Evolutionary conservation across 257 asterid genomes (phyloP).

Genomic region (Scutellaria barbata): DNA sequence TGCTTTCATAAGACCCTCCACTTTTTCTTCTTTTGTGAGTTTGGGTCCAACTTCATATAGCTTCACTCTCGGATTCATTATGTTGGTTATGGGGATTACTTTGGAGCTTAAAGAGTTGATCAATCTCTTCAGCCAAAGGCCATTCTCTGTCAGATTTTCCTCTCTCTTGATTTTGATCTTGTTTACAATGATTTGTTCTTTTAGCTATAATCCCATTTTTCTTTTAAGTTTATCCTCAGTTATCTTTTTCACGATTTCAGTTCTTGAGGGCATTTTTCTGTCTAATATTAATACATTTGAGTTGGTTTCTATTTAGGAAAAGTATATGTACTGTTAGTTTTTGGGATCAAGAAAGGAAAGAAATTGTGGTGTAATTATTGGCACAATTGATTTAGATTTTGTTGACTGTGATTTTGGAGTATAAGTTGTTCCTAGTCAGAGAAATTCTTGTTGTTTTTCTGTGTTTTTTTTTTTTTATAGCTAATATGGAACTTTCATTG

Average conservation of each 20-base stretch:
- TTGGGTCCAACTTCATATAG: constrained; percentile 73
- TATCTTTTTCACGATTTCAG: too few species aligned
- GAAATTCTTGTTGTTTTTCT: not conserved
- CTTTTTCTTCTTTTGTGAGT: constrained; percentile 79
- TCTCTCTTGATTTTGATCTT: not conserved
- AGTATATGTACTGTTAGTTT: not conserved
- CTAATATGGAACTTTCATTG: not conserved
- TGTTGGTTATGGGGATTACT: constrained; percentile 90
- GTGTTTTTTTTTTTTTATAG: not conserved
- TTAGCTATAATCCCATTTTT: too few species aligned
- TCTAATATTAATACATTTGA: too few species aligned
- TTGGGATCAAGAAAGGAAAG: not conserved
- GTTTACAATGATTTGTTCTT: too few species aligned
- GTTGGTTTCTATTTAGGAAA: not conserved
- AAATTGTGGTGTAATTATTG: not conserved
- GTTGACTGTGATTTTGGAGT: not conserved
- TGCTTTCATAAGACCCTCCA: constrained; percentile 69
- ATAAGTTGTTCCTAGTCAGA: not conserved
- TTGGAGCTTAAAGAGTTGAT: constrained; percentile 81
- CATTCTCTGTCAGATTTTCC: constrained; percentile 61
- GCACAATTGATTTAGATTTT: not conserved
- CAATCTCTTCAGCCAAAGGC: constrained; percentile 60
- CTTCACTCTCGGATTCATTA: constrained; percentile 76
- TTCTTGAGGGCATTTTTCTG: too few species aligned
- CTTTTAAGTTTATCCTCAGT: too few species aligned